phyloP scores from a whole-genome alignment of 1,284 basidiomycete genomes.

The Rhodotorula sp. region DNA sequence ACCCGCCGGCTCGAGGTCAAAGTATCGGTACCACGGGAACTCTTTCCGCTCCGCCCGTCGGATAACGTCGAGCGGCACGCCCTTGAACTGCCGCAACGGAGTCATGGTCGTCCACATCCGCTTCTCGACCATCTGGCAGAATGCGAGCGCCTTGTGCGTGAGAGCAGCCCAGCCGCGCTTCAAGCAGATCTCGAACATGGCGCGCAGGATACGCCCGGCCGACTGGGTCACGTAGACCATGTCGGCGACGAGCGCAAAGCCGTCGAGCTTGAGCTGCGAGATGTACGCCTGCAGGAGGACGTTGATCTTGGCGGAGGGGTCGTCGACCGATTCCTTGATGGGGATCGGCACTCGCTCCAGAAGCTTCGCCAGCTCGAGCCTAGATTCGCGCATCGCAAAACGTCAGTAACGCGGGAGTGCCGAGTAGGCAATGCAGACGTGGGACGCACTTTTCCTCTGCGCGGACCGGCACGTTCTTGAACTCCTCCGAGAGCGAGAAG shows the following conservation, averaged over 20 bases:
- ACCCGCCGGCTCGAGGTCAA: conserved; percentile 65
- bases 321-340: conserved; percentile 94
- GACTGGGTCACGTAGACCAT: conserved; percentile 66
- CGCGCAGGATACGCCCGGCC: conserved; percentile 74
- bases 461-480: conserved; percentile 83
- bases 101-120: conserved; percentile 95
- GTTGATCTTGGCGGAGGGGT: conserved; percentile 96
- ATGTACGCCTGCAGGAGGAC: conserved; percentile 94
- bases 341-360: conserved; percentile 95
- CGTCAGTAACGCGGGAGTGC: conserved; percentile 35
- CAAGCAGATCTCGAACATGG: conserved; percentile 96
- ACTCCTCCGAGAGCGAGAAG: conserved; percentile 95
- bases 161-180: conserved; percentile 98
- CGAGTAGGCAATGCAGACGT: neutral
- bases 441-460: conserved; percentile 51
- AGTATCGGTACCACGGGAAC: conserved; percentile 97
- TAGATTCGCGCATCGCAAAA: conserved; percentile 55
- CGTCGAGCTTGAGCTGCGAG: conserved; percentile 89
- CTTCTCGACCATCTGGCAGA: conserved; percentile 86
- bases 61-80: conserved; percentile 80
- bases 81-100: conserved; percentile 90
- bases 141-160: conserved; percentile 81
- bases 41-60: conserved; percentile 95
- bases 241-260: conserved; percentile 93
- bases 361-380: conserved; percentile 82